Percentiles rank a stretch among this genome's conserved stretches.
phyloP scores from a whole-genome alignment of 2,329 filamentous ascomycete species.

The Fusarium anguioides region DNA sequence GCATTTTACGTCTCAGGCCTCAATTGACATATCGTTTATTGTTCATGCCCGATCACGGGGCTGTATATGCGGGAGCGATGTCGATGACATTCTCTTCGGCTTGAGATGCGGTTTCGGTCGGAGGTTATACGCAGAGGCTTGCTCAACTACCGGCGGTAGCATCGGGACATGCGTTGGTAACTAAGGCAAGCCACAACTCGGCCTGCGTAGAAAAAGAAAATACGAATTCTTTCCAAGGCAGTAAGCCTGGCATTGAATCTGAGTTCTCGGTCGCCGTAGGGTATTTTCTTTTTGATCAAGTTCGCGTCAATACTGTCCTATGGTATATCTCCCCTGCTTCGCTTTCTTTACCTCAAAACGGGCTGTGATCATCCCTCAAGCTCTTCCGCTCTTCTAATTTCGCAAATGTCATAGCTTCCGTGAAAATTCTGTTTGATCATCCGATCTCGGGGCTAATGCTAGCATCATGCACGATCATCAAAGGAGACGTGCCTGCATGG shows the following conservation, averaged over 20 bases:
- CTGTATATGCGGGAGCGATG: neutral
- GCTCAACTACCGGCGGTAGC: conserved; percentile 12
- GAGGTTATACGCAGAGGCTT: neutral
- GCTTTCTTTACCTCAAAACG: neutral
- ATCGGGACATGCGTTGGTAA: conserved; percentile 7
- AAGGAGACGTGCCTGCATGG: neutral
- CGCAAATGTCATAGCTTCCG: conserved; percentile 8
- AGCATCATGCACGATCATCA: conserved; percentile 20
- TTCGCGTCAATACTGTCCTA: too few species aligned
- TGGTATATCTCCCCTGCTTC: neutral
- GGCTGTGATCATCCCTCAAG: neutral
- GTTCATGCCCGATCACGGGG: neutral
- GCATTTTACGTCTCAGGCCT: neutral
- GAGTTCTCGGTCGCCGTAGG: neutral
- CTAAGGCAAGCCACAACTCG: conserved; percentile 1
- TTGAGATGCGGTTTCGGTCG: neutral
- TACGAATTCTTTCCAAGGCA: neutral
- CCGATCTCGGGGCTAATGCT: conserved; percentile 29
- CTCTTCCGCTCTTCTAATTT: neutral
- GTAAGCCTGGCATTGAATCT: neutral
- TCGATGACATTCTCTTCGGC: neutral
- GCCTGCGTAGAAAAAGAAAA: neutral
- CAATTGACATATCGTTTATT: neutral
- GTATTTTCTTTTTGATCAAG: neutral
- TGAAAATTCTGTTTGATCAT: conserved; percentile 13